Conservation (phyloP, 2,329 filamentous ascomycete species). For the Microcyclosporella mali region DNA sequence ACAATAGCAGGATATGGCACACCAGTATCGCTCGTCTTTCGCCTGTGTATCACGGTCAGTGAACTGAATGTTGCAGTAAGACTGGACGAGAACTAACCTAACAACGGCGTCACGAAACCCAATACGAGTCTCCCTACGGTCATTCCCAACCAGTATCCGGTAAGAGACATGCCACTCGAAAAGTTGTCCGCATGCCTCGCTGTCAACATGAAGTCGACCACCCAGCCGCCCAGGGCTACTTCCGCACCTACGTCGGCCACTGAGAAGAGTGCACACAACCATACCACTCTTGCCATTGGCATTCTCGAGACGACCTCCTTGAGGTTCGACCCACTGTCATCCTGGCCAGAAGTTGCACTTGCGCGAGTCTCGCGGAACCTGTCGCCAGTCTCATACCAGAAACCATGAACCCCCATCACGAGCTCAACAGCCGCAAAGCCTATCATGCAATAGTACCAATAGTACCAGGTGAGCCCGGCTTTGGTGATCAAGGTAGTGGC, state of each 20-base stretch:
- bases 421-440: slow-evolving; percentile 54
- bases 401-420: slow-evolving; percentile 46
- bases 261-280: slow-evolving; percentile 68
- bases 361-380: slow-evolving; percentile 51
- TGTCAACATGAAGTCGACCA: slow-evolving; percentile 80
- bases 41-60: slow-evolving; percentile 54
- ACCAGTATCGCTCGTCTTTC: slow-evolving; percentile 55
- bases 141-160: slow-evolving; percentile 78
- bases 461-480: slow-evolving; percentile 58
- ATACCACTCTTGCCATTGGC: slow-evolving; percentile 54
- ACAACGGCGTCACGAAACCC: slow-evolving; percentile 53
- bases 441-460: slow-evolving; percentile 72
- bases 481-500: slow-evolving; percentile 68
- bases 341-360: slow-evolving; percentile 29
- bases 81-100: no score
- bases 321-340: slow-evolving; percentile 45
- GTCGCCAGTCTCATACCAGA: slow-evolving; percentile 57
- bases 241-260: slow-evolving; percentile 75
- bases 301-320: slow-evolving; percentile 44
- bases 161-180: slow-evolving; percentile 66
- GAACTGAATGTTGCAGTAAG: slow-evolving; percentile 31
- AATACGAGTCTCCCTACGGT: slow-evolving; percentile 66
- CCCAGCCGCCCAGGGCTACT: slow-evolving; percentile 71
- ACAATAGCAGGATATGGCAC: slow-evolving; percentile 12
- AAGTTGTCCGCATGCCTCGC: slow-evolving; percentile 65